Evolutionary conservation across 2,329 filamentous ascomycete species (phyloP).

Genomic region (Clonostachys solani): DNA sequence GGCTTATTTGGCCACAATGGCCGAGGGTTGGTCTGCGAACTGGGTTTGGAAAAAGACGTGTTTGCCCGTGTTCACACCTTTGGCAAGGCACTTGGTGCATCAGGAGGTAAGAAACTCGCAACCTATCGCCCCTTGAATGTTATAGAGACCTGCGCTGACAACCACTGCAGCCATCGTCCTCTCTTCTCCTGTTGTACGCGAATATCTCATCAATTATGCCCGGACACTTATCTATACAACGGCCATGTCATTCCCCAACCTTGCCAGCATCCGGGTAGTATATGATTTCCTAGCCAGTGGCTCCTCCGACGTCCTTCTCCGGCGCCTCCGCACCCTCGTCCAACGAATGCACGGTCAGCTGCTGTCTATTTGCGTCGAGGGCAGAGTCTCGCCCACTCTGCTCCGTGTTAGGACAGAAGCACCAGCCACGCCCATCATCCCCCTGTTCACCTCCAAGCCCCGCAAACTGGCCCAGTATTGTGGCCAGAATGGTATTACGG

Average conservation of each 20-base stretch:
- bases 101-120: neutral
- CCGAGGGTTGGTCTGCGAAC: constrained; percentile 51
- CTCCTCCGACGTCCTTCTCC: constrained; percentile 29
- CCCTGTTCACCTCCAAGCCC: constrained; percentile 53
- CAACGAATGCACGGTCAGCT: constrained; percentile 41
- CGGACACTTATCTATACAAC: constrained; percentile 74
- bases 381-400: constrained; percentile 19
- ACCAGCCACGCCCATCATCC: constrained; percentile 58
- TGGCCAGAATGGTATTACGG: constrained; percentile 53
- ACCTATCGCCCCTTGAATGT: neutral
- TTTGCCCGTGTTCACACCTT: constrained; percentile 61
- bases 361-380: constrained; percentile 18
- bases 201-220: constrained; percentile 72
- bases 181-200: constrained; percentile 52
- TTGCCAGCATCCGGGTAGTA: constrained; percentile 52
- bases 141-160: constrained; percentile 2
- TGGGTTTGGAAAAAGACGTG: constrained; percentile 50
- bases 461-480: constrained; percentile 55
- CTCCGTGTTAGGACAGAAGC: constrained; percentile 26
- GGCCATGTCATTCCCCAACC: constrained; percentile 56
- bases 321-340: constrained; percentile 23
- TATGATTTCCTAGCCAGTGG: constrained; percentile 53
- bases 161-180: constrained; percentile 44
- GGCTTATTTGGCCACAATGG: constrained; percentile 54
- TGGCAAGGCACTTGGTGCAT: constrained; percentile 46